Evolutionary conservation across 1,284 basidiomycete species (phyloP).

Genomic region (Sphaerobolus stellatus): DNA sequence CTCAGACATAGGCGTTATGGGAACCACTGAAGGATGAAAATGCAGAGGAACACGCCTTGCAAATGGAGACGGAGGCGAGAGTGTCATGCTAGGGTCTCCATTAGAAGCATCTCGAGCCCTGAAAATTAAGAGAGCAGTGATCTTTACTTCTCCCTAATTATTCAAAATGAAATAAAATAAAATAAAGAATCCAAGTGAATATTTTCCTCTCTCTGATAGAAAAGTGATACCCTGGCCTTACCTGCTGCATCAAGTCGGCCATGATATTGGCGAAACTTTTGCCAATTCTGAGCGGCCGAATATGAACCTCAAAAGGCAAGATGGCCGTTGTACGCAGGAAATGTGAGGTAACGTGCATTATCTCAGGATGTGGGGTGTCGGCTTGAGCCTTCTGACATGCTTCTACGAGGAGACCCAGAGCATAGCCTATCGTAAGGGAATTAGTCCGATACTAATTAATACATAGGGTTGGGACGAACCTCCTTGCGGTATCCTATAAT

Average conservation of each 20-base stretch:
- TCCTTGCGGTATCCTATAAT: constrained; percentile 57
- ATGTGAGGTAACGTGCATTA: constrained; percentile 58
- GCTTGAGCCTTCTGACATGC: constrained; percentile 53
- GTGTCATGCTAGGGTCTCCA: constrained; percentile 25
- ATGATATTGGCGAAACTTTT: constrained; percentile 52
- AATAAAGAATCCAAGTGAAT: background rate
- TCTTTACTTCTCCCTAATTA: constrained; percentile 42
- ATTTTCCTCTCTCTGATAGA: constrained; percentile 47
- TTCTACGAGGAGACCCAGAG: constrained; percentile 52
- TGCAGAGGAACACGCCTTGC: constrained; percentile 55
- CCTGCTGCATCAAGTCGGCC: constrained; percentile 57
- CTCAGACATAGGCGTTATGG: background rate
- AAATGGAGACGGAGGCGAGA: constrained; percentile 51
- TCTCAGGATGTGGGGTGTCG: constrained; percentile 47
- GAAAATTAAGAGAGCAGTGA: constrained; percentile 57
- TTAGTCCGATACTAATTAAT: background rate
- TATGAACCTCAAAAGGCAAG: constrained; percentile 44
- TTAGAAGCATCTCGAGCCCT: constrained; percentile 40
- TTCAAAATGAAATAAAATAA: background rate
- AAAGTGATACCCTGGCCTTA: constrained; percentile 25
- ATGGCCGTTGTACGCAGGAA: constrained; percentile 47
- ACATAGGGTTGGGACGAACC: constrained; percentile 33
- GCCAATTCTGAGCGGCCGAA: constrained; percentile 47
- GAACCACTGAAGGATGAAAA: constrained; percentile 45
- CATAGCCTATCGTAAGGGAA: constrained; percentile 45